Evolutionary conservation across 2,329 filamentous ascomycete species (phyloP), one percentile per base, ranked within the genome.

Genomic region (Fusarium liriodendri): DNA sequence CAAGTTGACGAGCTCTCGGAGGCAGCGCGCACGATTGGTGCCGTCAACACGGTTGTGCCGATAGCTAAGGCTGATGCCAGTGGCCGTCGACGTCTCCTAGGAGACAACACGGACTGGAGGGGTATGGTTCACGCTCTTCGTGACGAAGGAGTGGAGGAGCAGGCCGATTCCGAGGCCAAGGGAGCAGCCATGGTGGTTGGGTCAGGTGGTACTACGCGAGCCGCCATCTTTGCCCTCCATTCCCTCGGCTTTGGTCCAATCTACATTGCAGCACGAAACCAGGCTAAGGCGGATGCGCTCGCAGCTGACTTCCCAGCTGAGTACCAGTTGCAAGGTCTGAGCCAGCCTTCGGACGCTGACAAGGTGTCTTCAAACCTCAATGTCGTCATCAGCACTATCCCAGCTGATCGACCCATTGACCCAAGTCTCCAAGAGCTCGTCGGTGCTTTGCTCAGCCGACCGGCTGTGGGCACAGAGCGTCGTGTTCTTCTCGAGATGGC

Each of bases 61-160:
- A 80, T 89, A 4, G 33, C 62, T 58, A 16, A 79, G 80, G 29
- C 59, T 6, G 80, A 84, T 9, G 79, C 76, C 9, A 85, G 82
- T 4, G 85, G 84, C 5, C 82, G 86, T 64, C 83, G 83, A 58
- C 88, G 86, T 5, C 89, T 98, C 4, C 82, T 94, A 18, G 97
- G 97, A 50, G 94, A 95, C 81, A 99, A 99, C 83, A 99, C 97
- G 14, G 97, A 99, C 85, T 99, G 95, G 93, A 89, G 91, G 79
- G 97, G 97, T 71, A 99, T 99, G 91, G 91, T 93, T 3, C 90
- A 93, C 76, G 92, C 94, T 5, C 89, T 99, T 22, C 90, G 89
- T 66, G 89, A 90, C 47, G 91, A 90, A 2, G 94, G 94, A 9
- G 86, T 93, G 42, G 84, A 84, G 22, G 58, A 72, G 70, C 82